phyloP scores from a whole-genome alignment of 73 alveolate genomes.

The Breviolum minutum region DNA sequence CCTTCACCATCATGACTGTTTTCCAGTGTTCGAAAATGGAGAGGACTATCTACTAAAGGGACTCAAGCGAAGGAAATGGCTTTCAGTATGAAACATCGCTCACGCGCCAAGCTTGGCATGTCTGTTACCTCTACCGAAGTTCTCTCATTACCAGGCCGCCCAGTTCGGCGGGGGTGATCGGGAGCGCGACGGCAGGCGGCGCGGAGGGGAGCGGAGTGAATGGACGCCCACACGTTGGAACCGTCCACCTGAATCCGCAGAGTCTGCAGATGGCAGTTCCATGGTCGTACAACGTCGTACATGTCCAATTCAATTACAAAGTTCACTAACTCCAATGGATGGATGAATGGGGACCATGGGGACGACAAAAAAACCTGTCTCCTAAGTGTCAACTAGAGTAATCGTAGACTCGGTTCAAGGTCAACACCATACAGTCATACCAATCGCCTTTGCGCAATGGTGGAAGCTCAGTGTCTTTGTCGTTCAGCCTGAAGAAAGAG shows the following conservation, averaged over 20 bases:
- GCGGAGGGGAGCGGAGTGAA: constrained; percentile 5
- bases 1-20: no score
- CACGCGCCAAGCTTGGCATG: no score
- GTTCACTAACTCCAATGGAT: neutral
- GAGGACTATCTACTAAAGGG: no score
- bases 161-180: neutral
- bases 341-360: neutral
- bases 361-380: neutral
- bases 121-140: no score
- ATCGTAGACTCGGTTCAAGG: neutral
- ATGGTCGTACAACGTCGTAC: neutral
- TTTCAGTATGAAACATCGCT: no score
- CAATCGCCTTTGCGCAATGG: neutral
- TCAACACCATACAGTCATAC: neutral
- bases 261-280: neutral
- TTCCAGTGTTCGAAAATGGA: no score
- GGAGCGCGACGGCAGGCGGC: constrained; percentile 4
- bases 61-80: no score
- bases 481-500: neutral
- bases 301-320: no score
- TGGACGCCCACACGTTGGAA: neutral
- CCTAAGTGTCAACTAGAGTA: neutral
- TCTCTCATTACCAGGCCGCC: neutral
- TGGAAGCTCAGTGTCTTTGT: neutral
- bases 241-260: neutral